Conservation (phyloP, 2,329 filamentous ascomycete species). For the Colletotrichum camelliae region DNA sequence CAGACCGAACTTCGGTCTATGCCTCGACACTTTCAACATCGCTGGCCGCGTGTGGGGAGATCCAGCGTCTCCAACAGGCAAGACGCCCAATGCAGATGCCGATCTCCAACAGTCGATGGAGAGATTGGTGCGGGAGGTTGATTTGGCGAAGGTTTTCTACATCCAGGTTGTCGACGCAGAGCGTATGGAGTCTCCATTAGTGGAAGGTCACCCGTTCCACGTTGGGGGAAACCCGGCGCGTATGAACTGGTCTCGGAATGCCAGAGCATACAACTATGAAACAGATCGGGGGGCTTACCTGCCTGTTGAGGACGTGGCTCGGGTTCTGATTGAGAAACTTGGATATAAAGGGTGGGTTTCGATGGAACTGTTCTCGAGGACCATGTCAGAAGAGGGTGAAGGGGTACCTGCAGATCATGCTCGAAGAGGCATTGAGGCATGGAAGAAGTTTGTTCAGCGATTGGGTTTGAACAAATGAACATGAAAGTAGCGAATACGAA, state of each 20-base stretch:
- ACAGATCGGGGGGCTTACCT: conserved; percentile 60
- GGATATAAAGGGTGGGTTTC: conserved; percentile 39
- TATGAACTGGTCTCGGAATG: conserved; percentile 70
- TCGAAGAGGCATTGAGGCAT: conserved; percentile 52
- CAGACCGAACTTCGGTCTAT: conserved; percentile 75
- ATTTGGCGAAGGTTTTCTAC: conserved; percentile 72
- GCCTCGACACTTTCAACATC: conserved; percentile 83
- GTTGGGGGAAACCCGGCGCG: conserved; percentile 56
- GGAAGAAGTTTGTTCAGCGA: conserved; percentile 40
- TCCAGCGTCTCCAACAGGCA: conserved; percentile 58
- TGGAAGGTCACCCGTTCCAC: conserved; percentile 57
- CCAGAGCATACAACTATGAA: conserved; percentile 65
- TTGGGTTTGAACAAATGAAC: background rate
- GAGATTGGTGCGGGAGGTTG: conserved; percentile 57
- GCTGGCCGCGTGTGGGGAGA: conserved; percentile 74
- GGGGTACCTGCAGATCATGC: conserved; percentile 58
- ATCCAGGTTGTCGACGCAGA: conserved; percentile 80
- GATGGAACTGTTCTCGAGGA: conserved; percentile 64
- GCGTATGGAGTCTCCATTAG: conserved; percentile 55
- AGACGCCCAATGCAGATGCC: conserved; percentile 57
- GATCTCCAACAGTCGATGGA: conserved; percentile 59
- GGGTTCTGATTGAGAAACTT: background rate
- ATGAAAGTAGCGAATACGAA: background rate
- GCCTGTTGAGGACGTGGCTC: conserved; percentile 54
- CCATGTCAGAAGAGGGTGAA: conserved; percentile 47